phyloP scores from a whole-genome alignment of 2,329 filamentous ascomycete species.

The Bipolaris cookei region DNA sequence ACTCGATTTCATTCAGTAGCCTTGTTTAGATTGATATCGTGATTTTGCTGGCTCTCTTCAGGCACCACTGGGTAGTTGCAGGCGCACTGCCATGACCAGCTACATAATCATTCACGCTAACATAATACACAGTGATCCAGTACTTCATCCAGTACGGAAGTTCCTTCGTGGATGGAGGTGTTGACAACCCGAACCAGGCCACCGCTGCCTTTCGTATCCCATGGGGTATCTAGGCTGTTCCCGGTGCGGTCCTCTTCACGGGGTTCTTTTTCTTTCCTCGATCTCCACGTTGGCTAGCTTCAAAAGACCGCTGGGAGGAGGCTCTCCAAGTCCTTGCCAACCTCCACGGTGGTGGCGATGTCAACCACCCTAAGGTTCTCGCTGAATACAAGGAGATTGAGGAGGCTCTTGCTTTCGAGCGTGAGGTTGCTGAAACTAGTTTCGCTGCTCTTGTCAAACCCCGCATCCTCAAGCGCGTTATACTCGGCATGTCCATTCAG shows the following conservation, averaged over 20 bases:
- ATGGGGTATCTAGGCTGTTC: constrained; percentile 54
- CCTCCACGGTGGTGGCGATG: constrained; percentile 64
- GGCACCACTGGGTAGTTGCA: no score
- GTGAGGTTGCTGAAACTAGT: constrained; percentile 58
- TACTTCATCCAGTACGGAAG: constrained; percentile 72
- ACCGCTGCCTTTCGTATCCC: constrained; percentile 51
- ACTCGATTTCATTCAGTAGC: no score
- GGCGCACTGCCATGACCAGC: constrained; percentile 16
- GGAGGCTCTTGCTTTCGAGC: constrained; percentile 61
- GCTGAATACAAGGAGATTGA: constrained; percentile 69
- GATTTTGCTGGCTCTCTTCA: not conserved
- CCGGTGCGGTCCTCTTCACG: constrained; percentile 47
- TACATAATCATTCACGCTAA: constrained; percentile 44
- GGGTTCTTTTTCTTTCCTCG: constrained; percentile 52
- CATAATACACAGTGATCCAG: constrained; percentile 54
- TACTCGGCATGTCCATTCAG: constrained; percentile 65
- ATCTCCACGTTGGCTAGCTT: constrained; percentile 73
- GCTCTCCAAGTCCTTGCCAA: constrained; percentile 61
- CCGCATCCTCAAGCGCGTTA: constrained; percentile 62
- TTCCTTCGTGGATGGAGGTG: constrained; percentile 59
- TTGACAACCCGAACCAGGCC: constrained; percentile 52
- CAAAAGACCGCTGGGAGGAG: constrained; percentile 71
- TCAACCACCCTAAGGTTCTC: constrained; percentile 64
- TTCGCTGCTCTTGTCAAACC: constrained; percentile 59
- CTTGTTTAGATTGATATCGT: constrained; percentile 36